A percentile compares a stretch with the other conserved stretches of the same genome.
phyloP scores from a whole-genome alignment of 2,329 filamentous ascomycete species.

The Leptographium wingfieldii region DNA sequence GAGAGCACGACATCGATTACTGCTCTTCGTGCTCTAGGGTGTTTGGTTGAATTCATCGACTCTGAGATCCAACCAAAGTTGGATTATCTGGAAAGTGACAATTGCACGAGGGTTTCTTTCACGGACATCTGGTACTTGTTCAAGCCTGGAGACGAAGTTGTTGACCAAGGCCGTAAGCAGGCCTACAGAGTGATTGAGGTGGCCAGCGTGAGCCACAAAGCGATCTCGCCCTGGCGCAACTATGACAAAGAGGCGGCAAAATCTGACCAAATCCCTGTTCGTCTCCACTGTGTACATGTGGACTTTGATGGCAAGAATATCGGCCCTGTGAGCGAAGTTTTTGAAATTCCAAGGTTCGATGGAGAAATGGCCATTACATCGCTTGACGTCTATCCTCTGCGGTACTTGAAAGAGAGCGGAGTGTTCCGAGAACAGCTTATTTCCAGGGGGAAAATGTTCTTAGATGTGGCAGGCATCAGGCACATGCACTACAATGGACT shows the following conservation, averaged over 20 bases:
- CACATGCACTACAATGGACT: background rate
- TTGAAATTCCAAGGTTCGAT: background rate
- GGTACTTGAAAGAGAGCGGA: background rate
- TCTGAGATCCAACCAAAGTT: background rate
- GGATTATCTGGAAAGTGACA: background rate
- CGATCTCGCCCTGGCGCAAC: no score
- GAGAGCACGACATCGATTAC: no score
- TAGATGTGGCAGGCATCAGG: background rate
- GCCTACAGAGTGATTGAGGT: slow-evolving; percentile 15
- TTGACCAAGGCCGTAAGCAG: slow-evolving; percentile 11
- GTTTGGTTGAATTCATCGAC: background rate
- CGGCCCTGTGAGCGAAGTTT: background rate
- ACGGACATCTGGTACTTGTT: slow-evolving; percentile 19
- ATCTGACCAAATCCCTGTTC: background rate
- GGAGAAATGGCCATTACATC: background rate
- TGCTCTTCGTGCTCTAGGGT: no score
- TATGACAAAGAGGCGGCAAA: no score
- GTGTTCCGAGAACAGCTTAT: no score
- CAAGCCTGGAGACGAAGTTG: slow-evolving; percentile 15
- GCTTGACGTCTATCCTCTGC: background rate
- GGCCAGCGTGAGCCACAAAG: background rate
- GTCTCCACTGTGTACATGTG: background rate
- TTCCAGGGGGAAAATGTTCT: background rate
- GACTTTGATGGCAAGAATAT: background rate
- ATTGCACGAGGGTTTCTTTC: slow-evolving; percentile 13